Evolutionary conservation across 305 asterid species (phyloP).

Genomic region (Fraxinus floribunda): DNA sequence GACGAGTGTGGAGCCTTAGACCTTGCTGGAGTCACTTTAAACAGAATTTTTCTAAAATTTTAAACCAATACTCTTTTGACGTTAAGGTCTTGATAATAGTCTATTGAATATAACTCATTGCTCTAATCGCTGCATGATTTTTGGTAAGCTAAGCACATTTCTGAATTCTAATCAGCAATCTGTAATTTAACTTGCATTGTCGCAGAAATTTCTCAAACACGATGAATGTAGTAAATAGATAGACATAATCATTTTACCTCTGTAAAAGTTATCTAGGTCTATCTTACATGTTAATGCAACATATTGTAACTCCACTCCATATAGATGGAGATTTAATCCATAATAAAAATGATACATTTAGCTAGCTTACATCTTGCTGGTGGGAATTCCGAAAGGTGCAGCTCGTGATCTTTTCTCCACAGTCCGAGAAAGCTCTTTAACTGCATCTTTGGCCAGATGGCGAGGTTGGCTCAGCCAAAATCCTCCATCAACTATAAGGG

Average conservation of each 20-base stretch:
- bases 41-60: background rate
- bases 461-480: conserved; percentile 53
- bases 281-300: background rate
- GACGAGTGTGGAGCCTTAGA: too few species aligned
- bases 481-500: conserved; percentile 53
- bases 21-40: too few species aligned
- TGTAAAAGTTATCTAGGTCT: background rate
- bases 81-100: background rate
- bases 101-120: background rate
- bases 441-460: conserved; percentile 43
- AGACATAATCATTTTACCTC: background rate
- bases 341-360: background rate
- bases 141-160: background rate
- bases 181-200: background rate
- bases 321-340: background rate
- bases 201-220: background rate
- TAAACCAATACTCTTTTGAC: background rate
- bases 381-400: conserved; percentile 43
- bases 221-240: background rate
- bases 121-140: background rate
- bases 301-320: background rate
- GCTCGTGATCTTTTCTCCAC: conserved; percentile 49
- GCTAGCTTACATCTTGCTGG: conserved; percentile 39
- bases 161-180: background rate
- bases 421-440: conserved; percentile 43